phyloP scores from a whole-genome alignment of 345 rosid species.

The Pistacia atlantica region DNA sequence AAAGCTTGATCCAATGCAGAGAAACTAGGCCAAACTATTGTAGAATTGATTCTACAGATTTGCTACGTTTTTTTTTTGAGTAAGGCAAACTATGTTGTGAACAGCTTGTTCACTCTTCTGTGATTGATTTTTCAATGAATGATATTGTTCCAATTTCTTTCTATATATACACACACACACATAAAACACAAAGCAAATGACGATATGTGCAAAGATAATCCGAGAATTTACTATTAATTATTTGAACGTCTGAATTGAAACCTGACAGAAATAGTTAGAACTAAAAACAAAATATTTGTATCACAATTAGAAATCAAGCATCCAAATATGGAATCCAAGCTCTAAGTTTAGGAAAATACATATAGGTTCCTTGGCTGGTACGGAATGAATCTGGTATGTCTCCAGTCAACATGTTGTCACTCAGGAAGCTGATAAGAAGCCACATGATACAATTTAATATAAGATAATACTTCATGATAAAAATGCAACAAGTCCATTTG shows the following conservation, averaged over 20 bases:
- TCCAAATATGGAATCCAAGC: conserved; percentile 14
- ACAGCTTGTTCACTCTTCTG: no score
- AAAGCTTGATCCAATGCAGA: no score
- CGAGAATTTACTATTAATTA: no score
- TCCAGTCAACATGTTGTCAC: conserved; percentile 30
- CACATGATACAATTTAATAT: conserved; percentile 5
- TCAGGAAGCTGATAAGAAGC: conserved; percentile 18
- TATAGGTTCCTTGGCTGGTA: not conserved
- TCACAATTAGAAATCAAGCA: not conserved
- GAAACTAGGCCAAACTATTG: no score
- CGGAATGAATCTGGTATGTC: conserved; percentile 19
- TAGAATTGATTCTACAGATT: no score
- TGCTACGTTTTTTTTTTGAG: no score
- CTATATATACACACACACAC: no score
- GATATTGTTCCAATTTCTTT: no score
- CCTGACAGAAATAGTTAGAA: not conserved
- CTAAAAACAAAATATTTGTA: not conserved
- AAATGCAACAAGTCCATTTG: not conserved
- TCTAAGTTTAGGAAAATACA: conserved; percentile 21
- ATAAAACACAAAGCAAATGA: no score
- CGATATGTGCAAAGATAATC: not conserved
- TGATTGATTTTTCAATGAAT: no score
- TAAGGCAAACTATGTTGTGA: no score
- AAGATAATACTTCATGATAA: not conserved
- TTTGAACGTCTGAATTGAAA: not conserved